Evolutionary conservation across 1,284 basidiomycete genomes (phyloP).

Genomic region (Puccinia hordei): DNA sequence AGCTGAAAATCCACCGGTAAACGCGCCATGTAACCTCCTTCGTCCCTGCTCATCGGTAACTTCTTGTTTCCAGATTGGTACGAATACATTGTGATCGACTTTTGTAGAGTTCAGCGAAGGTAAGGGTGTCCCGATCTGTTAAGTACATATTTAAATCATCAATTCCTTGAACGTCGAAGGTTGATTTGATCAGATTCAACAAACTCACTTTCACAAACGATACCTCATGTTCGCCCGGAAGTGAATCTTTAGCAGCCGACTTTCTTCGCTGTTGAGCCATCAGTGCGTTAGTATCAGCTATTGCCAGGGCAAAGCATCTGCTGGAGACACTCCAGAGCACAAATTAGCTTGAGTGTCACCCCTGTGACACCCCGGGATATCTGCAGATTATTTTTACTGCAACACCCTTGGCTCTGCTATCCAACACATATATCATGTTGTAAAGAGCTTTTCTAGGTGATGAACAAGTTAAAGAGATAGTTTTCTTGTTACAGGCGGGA

Average conservation of each 20-base stretch:
- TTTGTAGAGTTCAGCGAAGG: constrained; percentile 80
- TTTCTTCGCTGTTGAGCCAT: constrained; percentile 31
- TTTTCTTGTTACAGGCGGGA: too few species aligned
- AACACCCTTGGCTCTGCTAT: too few species aligned
- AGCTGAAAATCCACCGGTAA: constrained; percentile 95
- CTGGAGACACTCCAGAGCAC: too few species aligned
- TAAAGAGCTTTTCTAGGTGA: too few species aligned
- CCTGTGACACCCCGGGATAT: too few species aligned
- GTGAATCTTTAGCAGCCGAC: neutral
- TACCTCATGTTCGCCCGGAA: constrained; percentile 22
- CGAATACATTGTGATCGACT: constrained; percentile 86
- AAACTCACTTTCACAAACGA: constrained; percentile 47
- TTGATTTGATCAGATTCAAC: neutral
- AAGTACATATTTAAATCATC: constrained; percentile 21
- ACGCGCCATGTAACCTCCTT: constrained; percentile 88
- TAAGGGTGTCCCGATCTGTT: constrained; percentile 83
- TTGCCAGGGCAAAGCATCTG: too few species aligned
- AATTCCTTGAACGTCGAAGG: constrained; percentile 8
- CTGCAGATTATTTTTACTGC: too few species aligned
- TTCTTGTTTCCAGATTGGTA: constrained; percentile 96
- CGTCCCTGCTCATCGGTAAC: constrained; percentile 92
- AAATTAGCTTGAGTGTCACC: too few species aligned
- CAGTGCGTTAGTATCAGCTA: constrained; percentile 2
- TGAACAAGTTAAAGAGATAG: too few species aligned
- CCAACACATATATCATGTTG: too few species aligned